A percentile compares a stretch with the other conserved stretches of the same genome.
These are phyloP conservation scores for Lepidium didymum DNA, from an alignment of 345 rosid species.

Conservation along the genomic window DNA sequence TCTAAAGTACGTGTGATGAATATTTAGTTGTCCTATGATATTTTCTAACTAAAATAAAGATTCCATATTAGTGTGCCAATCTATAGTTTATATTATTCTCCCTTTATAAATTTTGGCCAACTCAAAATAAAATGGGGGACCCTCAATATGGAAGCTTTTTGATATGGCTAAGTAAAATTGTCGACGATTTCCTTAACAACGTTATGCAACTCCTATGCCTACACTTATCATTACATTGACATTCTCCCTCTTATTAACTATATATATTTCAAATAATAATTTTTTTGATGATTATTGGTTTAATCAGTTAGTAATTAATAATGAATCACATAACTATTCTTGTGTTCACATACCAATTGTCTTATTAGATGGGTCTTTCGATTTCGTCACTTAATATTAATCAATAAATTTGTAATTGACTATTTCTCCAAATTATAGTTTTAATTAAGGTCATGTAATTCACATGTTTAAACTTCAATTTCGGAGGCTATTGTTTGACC, in stretches of 20 bases:
- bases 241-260: background rate
- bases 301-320: background rate
- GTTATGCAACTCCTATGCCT: constrained; percentile 22
- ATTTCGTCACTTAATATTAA: background rate
- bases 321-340: background rate
- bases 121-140: constrained; percentile 20
- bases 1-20: constrained; percentile 6
- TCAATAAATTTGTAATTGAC: background rate
- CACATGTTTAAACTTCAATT: background rate
- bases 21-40: background rate
- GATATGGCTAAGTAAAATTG: constrained; percentile 37
- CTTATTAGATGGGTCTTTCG: background rate
- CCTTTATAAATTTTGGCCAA: constrained; percentile 6
- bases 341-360: background rate
- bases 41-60: constrained; percentile 2
- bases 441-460: background rate
- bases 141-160: constrained; percentile 26
- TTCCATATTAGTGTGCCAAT: constrained; percentile 6
- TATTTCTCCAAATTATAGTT: background rate
- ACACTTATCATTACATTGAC: constrained; percentile 30
- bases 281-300: background rate
- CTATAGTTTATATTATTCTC: background rate
- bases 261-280: too few species aligned
- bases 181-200: constrained; percentile 33
- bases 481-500: background rate